Percentiles rank a stretch among this genome's conserved stretches.
Evolutionary conservation across 139 green algal genomes (phyloP).

Genomic region (Tetradesmus obliquus): DNA sequence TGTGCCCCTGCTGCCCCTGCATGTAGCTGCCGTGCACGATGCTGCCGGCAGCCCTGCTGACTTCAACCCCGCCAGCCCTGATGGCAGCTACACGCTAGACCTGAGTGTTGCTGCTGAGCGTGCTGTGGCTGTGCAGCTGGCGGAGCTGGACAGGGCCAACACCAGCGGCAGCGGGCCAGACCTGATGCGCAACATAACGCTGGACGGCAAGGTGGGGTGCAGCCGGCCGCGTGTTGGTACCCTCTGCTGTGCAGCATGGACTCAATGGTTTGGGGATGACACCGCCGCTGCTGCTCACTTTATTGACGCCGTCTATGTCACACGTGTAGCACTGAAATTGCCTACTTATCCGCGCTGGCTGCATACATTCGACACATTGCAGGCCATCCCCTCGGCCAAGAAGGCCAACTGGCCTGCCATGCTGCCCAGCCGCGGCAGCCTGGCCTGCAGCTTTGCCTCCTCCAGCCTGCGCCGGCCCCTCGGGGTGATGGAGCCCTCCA

Average conservation of each 20-base stretch:
- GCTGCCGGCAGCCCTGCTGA: slow-evolving; percentile 32
- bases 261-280: no score
- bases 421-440: slow-evolving; percentile 51
- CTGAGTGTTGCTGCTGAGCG: slow-evolving; percentile 59
- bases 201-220: slow-evolving; percentile 48
- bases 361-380: no score
- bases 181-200: slow-evolving; percentile 66
- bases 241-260: no score
- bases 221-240: no score
- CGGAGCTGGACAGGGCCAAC: slow-evolving; percentile 53
- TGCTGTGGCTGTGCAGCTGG: slow-evolving; percentile 66
- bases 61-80: slow-evolving; percentile 78
- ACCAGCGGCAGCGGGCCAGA: slow-evolving; percentile 23
- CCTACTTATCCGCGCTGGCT: no score
- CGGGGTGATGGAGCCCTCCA: slow-evolving; percentile 26
- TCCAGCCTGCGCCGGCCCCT: neutral
- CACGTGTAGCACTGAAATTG: no score
- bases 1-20: neutral
- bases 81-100: slow-evolving; percentile 70
- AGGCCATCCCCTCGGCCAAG: neutral
- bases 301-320: no score
- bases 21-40: slow-evolving; percentile 38
- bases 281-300: no score
- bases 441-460: slow-evolving; percentile 54
- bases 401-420: slow-evolving; percentile 42